These are phyloP conservation scores for Fremontodendron californicum DNA, from an alignment of 345 rosid species.

Conservation along the genomic window DNA sequence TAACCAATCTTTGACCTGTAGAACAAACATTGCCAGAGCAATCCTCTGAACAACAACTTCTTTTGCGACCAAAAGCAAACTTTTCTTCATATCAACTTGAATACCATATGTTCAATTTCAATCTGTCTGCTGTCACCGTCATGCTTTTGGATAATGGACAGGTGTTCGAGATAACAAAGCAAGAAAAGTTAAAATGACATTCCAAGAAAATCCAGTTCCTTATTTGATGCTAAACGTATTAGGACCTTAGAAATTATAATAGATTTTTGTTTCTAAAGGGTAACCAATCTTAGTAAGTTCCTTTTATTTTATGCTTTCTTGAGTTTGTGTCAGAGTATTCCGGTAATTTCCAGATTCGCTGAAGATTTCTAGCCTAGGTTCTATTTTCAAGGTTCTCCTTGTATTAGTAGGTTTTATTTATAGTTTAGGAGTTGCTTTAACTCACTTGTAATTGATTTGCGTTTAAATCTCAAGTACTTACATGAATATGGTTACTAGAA, in stretches of 20 bases:
- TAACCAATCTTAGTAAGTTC: too few relatives aligned
- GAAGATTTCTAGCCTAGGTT: not conserved
- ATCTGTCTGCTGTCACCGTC: not conserved
- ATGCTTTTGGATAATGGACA: not conserved
- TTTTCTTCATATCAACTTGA: not conserved
- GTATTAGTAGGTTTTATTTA: not conserved
- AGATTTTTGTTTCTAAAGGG: not conserved
- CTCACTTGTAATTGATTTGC: not conserved
- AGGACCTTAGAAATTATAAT: too few relatives aligned
- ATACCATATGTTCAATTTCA: not conserved
- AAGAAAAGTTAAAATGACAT: not conserved
- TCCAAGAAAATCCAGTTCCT: too few relatives aligned
- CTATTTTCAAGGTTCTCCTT: too few relatives aligned
- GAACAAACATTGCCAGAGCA: not conserved
- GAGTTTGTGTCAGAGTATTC: not conserved
- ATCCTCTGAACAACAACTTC: not conserved
- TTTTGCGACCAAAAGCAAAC: not conserved
- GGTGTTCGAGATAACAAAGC: not conserved
- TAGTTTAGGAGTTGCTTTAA: not conserved
- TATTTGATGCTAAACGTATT: too few relatives aligned
- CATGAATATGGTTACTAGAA: not conserved
- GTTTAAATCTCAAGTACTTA: not conserved
- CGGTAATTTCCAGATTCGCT: not conserved
- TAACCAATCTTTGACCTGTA: not conserved
- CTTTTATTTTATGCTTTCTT: not conserved